Base-by-base conservation (phyloP, 1,284 basidiomycete genomes). In the Filobasidium uniguttulatum region DNA sequence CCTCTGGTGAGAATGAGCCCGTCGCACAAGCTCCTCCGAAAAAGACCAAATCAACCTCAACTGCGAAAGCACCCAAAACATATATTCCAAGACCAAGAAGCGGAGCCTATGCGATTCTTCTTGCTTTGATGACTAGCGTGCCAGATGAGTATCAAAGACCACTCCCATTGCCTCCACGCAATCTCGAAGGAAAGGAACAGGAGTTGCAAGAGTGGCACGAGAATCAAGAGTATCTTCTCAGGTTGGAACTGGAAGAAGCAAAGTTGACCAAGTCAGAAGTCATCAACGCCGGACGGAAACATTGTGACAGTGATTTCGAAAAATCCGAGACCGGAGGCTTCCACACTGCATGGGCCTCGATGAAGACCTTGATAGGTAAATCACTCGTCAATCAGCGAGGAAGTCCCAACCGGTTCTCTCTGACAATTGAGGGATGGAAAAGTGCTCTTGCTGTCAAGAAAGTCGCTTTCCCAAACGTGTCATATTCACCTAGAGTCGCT, bases 41-140 rank as follows among this genome's bases (percentile, higher is more conserved):
- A 3, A 58, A 60, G 55, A 58, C 56, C n/a, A 28, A 41, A 38
- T 48, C 38, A 57, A 57, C 38, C 31, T 54, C 53, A 36, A 46
- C 49, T 10, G 7, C n/a, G n/a, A 10, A 54, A 30, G 53, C 51
- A 26, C 57, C 61, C 3, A 62, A 62, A 35, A 43, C 53, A 6
- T 70, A 68, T 49, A 60, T 67, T 37, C 68, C 68, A 1, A 54
- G 55, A 30, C 53, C 44, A 15, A 55, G 61, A 5, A 64, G 65
- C 17, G 68, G 67, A 8, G 59, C 60, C 3, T 66, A 67, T 38
- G 68, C 63, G 1, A 63, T 70, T 28, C 60, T 70, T 7, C 46
- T 70, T 10, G 64, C 61, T 3, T 56, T 70, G 3, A 56, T 67
- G 7, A 49, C 64, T 0, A 54, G 59, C 20, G 31, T 52, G 6